phyloP scores from a whole-genome alignment of 208 protist genomes.

The Porcisia hertigi region DNA sequence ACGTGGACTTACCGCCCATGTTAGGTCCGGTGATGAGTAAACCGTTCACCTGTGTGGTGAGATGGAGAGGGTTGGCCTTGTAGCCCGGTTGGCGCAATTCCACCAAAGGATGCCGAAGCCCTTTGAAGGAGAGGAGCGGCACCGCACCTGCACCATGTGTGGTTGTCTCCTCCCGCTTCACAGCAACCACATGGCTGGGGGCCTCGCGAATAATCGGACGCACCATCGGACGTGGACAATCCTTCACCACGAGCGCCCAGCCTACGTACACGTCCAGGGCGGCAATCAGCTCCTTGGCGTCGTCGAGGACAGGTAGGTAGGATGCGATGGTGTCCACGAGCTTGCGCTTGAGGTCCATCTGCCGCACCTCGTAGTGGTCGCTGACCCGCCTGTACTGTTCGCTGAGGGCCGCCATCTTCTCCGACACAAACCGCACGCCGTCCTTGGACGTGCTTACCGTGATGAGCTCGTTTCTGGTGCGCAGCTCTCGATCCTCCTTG shows the following conservation, averaged over 20 bases:
- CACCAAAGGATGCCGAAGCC: slow-evolving; percentile 87
- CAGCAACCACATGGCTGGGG: background rate
- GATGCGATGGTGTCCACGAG: slow-evolving; percentile 92
- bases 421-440: slow-evolving; percentile 93
- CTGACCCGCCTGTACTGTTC: slow-evolving; percentile 78
- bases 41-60: slow-evolving; percentile 75
- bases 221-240: slow-evolving; percentile 90
- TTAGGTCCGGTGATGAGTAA: slow-evolving; percentile 93
- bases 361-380: slow-evolving; percentile 75
- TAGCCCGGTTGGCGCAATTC: slow-evolving; percentile 82
- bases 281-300: slow-evolving; percentile 93
- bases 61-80: slow-evolving; percentile 77
- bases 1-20: slow-evolving; percentile 99
- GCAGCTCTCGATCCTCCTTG: slow-evolving; percentile 91
- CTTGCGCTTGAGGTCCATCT: slow-evolving; percentile 90
- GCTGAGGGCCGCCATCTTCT: slow-evolving; percentile 83
- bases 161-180: slow-evolving; percentile 11
- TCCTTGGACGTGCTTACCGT: slow-evolving; percentile 93
- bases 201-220: slow-evolving; percentile 68
- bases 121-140: slow-evolving; percentile 63
- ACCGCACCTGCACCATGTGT: background rate
- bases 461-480: slow-evolving; percentile 73
- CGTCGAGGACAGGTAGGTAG: slow-evolving; percentile 95
- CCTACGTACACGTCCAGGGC: slow-evolving; percentile 94
- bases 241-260: slow-evolving; percentile 89